Conservation (phyloP, 108 stramenopile species). For the Mayamaea pseudoterrestris region DNA sequence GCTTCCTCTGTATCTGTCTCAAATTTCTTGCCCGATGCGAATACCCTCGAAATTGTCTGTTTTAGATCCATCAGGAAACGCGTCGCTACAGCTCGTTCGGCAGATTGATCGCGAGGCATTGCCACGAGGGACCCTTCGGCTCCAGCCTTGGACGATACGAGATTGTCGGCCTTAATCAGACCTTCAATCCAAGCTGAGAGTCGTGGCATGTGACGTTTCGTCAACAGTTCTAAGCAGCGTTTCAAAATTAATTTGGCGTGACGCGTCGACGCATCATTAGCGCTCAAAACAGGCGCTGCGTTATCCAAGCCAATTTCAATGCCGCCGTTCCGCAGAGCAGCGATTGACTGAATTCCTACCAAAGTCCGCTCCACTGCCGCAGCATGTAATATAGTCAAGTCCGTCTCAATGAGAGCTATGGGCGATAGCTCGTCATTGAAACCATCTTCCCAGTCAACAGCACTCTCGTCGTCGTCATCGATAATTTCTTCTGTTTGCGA, state of each 20-base stretch:
- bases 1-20: no score
- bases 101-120: no score
- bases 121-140: no score
- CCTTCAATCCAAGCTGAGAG: neutral
- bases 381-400: neutral
- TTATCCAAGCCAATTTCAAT: neutral
- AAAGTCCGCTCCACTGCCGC: neutral
- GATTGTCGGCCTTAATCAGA: neutral
- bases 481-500: neutral
- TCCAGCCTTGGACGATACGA: neutral
- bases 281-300: neutral
- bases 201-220: neutral
- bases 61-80: no score
- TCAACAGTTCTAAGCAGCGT: neutral
- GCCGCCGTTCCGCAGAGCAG: neutral
- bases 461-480: neutral
- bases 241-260: neutral
- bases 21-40: no score
- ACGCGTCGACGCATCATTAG: neutral
- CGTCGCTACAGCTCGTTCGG: no score
- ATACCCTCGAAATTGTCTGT: no score
- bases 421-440: neutral
- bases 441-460: slow-evolving; percentile 3
- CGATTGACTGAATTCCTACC: neutral
- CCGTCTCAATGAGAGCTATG: neutral